Conservation (phyloP, 1,139 yeast genomes). For the Arxiozyma telluris region DNA sequence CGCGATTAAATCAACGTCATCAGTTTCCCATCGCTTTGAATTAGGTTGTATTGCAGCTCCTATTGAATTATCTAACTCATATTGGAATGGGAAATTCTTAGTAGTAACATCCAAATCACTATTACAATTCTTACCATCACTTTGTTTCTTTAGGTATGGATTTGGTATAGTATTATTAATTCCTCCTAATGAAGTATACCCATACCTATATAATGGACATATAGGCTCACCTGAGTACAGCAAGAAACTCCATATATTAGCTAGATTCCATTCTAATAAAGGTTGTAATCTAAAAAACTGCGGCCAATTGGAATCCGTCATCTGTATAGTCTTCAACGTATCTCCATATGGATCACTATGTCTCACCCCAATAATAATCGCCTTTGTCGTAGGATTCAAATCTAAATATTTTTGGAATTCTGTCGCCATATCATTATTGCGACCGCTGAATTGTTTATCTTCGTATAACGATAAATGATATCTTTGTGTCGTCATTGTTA, state of each 20-base stretch:
- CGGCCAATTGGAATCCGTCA: slow-evolving; percentile 31
- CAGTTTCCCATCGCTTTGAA: neutral
- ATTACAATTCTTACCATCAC: neutral
- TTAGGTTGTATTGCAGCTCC: slow-evolving; percentile 8
- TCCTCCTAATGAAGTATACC: slow-evolving; percentile 30
- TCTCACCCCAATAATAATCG: slow-evolving; percentile 29
- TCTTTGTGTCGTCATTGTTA: slow-evolving; percentile 18
- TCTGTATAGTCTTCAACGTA: slow-evolving; percentile 22
- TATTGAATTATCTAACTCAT: slow-evolving; percentile 21
- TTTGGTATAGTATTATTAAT: slow-evolving; percentile 26
- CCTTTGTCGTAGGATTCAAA: slow-evolving; percentile 22
- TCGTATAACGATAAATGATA: slow-evolving; percentile 27
- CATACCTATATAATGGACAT: slow-evolving; percentile 26
- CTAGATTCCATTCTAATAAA: slow-evolving; percentile 28
- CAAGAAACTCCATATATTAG: slow-evolving; percentile 29
- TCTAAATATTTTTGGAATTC: slow-evolving; percentile 23
- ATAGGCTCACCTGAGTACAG: slow-evolving; percentile 29
- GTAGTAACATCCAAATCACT: neutral
- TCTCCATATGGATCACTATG: slow-evolving; percentile 30
- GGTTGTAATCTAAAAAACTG: slow-evolving; percentile 30
- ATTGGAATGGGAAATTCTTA: slow-evolving; percentile 14
- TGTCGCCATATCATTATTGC: slow-evolving; percentile 20
- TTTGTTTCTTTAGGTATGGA: slow-evolving; percentile 15
- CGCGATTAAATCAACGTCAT: neutral
- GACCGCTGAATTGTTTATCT: slow-evolving; percentile 6